Evolutionary conservation across 2,329 filamentous ascomycete genomes (phyloP).

Genomic region (Talaromyces sp.): DNA sequence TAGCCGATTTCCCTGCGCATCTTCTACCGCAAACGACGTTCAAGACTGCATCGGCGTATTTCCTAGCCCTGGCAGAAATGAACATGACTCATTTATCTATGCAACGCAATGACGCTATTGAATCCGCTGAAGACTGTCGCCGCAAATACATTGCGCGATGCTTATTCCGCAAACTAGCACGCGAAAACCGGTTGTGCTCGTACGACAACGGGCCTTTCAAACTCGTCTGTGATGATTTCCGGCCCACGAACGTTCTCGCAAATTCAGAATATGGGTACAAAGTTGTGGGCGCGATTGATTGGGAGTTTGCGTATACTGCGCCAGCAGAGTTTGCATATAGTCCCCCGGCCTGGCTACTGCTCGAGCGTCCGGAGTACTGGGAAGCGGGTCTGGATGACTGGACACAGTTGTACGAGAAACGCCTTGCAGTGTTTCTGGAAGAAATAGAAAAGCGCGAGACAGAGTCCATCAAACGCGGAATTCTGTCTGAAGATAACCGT

Average conservation of each 20-base stretch:
- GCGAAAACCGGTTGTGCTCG: conserved; percentile 10
- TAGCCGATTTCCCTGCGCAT: conserved; percentile 19
- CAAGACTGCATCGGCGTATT: conserved; percentile 35
- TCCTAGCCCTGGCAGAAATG: conserved; percentile 35
- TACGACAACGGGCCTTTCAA: conserved; percentile 23
- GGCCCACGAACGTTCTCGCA: conserved; percentile 23
- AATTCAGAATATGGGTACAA: conserved; percentile 15
- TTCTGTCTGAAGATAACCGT: conserved; percentile 7
- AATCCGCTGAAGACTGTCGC: conserved; percentile 20
- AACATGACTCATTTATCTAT: conserved; percentile 37
- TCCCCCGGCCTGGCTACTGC: conserved; percentile 8
- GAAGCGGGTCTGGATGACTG: not conserved
- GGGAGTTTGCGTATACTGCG: conserved; percentile 25
- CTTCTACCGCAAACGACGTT: conserved; percentile 19
- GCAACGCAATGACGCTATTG: conserved; percentile 37
- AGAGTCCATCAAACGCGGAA: conserved; percentile 5
- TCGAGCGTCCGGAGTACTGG: conserved; percentile 2
- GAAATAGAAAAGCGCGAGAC: conserved; percentile 7
- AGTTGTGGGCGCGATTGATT: conserved; percentile 22
- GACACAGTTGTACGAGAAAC: conserved; percentile 3
- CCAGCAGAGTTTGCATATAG: conserved; percentile 16
- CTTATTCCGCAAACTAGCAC: conserved; percentile 19
- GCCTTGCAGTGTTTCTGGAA: conserved; percentile 15
- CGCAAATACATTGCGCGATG: conserved; percentile 19
- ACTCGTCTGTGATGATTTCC: conserved; percentile 24